A percentile compares a stretch with the other conserved stretches of the same genome.
These are phyloP conservation scores for Dipodascus albidus DNA, from an alignment of 805 yeast species.

Conservation along the genomic window DNA sequence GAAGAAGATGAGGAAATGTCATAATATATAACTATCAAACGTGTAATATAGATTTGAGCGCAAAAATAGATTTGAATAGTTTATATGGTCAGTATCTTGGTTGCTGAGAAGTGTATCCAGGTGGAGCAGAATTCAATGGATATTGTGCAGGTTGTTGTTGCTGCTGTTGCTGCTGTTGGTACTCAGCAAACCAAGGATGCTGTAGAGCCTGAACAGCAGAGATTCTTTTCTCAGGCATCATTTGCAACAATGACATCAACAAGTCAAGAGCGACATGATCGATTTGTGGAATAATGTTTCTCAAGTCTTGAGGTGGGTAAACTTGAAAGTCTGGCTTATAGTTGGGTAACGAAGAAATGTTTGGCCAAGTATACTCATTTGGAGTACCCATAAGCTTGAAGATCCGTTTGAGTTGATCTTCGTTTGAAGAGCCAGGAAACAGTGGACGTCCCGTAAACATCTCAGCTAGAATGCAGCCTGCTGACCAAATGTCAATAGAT, in stretches of 20 bases:
- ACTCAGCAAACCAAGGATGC: conserved; percentile 77
- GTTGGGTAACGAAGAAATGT: conserved; percentile 82
- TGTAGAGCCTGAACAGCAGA: conserved; percentile 42
- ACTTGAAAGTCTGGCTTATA: conserved; percentile 75
- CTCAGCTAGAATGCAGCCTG: conserved; percentile 96
- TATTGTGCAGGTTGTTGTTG: neutral
- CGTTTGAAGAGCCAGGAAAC: conserved; percentile 93
- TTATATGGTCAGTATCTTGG: neutral
- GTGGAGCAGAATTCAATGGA: neutral
- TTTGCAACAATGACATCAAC: conserved; percentile 41
- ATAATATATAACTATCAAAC: neutral
- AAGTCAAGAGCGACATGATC: conserved; percentile 62
- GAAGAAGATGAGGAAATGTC: conserved; percentile 9
- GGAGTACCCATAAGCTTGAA: conserved; percentile 96
- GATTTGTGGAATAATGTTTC: conserved; percentile 53
- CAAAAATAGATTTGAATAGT: neutral
- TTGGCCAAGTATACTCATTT: conserved; percentile 94
- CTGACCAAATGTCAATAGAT: conserved; percentile 97
- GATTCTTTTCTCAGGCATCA: conserved; percentile 42
- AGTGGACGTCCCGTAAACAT: conserved; percentile 97
- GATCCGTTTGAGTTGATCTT: conserved; percentile 85
- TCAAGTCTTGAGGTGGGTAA: conserved; percentile 80
- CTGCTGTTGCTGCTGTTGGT: conserved; percentile 22
- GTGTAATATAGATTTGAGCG: no score
- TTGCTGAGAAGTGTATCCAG: neutral